A percentile compares a stretch with the other conserved stretches of the same genome.
These are phyloP conservation scores for Ceratobasidium papillatum DNA, from an alignment of 1,284 basidiomycete genomes.

Conservation along the genomic window DNA sequence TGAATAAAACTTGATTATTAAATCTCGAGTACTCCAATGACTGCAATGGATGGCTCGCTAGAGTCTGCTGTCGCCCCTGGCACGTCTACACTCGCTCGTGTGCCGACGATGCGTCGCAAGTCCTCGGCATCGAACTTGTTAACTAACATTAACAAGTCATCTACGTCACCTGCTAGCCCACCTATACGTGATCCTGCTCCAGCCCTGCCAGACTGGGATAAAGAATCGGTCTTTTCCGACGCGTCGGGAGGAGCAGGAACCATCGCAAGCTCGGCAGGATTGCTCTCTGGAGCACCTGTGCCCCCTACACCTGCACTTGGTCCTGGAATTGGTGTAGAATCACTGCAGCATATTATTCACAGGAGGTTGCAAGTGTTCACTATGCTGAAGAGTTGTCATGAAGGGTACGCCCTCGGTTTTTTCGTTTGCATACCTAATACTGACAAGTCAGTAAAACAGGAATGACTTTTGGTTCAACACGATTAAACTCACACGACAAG, in stretches of 20 bases:
- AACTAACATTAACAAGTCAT: constrained; percentile 68
- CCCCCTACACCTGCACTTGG: constrained; percentile 9
- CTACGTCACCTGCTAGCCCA: constrained; percentile 28
- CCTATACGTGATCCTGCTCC: constrained; percentile 49
- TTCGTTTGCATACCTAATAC: background rate
- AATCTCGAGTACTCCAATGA: background rate
- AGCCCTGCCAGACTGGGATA: constrained; percentile 67
- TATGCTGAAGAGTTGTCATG: constrained; percentile 82
- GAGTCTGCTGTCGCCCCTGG: constrained; percentile 13
- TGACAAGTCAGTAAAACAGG: background rate
- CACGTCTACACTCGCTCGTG: constrained; percentile 28
- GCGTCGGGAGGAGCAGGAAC: constrained; percentile 48
- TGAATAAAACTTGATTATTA: background rate
- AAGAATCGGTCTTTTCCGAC: constrained; percentile 68
- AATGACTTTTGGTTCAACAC: constrained; percentile 81
- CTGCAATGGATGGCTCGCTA: constrained; percentile 31
- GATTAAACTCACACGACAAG: constrained; percentile 74
- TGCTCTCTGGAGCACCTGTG: background rate
- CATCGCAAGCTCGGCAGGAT: constrained; percentile 11
- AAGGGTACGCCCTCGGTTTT: constrained; percentile 67
- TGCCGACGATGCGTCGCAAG: constrained; percentile 77
- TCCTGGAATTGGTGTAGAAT: constrained; percentile 28
- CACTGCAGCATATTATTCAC: constrained; percentile 66
- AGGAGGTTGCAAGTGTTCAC: constrained; percentile 85
- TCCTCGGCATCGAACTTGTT: constrained; percentile 84